phyloP scores from a whole-genome alignment of 2,329 filamentous ascomycete species.

The Penicillium sp. region DNA sequence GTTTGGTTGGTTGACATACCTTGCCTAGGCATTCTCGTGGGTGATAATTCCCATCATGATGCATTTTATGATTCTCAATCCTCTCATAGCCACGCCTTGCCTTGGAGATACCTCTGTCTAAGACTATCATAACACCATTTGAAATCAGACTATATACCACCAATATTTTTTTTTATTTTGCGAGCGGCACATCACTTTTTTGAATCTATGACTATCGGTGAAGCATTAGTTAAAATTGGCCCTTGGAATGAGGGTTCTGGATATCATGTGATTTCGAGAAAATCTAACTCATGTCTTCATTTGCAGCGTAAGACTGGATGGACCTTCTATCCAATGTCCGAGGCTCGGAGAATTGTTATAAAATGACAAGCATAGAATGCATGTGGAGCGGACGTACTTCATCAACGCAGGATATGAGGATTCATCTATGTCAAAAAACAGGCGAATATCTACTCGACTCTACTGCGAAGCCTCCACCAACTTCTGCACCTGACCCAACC shows the following conservation, averaged over 20 bases:
- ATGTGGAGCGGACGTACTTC: background rate
- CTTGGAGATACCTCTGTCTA: slow-evolving; percentile 6
- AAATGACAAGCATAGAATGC: background rate
- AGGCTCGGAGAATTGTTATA: background rate
- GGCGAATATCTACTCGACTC: slow-evolving; percentile 13
- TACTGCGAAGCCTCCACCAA: slow-evolving; percentile 56
- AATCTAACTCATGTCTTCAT: background rate
- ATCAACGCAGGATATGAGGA: background rate
- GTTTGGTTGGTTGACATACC: background rate
- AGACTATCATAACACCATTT: slow-evolving; percentile 11
- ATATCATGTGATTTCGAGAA: background rate
- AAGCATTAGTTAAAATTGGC: no score
- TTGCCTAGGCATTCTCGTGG: background rate
- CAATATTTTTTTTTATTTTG: no score
- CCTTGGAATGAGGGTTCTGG: background rate
- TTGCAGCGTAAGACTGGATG: background rate
- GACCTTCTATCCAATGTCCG: background rate
- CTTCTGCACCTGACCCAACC: slow-evolving; percentile 73
- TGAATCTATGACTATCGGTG: no score
- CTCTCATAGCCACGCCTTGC: slow-evolving; percentile 5
- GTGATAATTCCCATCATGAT: slow-evolving; percentile 3
- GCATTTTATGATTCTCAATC: slow-evolving; percentile 13
- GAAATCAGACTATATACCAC: background rate
- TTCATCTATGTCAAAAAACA: slow-evolving; percentile 14
- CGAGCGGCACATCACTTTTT: no score